Base-by-base conservation (phyloP, 805 yeast genomes). In the Pichia heedii region DNA sequence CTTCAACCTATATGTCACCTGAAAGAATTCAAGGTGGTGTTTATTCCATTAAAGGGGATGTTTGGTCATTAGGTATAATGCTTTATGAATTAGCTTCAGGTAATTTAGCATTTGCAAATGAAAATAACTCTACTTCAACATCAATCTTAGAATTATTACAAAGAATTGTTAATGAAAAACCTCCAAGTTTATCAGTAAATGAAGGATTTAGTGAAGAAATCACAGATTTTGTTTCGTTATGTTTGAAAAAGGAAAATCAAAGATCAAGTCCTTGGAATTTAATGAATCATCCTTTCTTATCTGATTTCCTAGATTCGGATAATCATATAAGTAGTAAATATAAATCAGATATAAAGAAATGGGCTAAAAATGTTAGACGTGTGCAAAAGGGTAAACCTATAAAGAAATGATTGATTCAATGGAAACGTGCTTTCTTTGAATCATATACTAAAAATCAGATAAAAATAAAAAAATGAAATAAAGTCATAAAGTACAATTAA, bases 1-100 rank as follows among this genome's bases (percentile, higher is more conserved):
- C 99, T 0, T 87, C 96, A 1, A 87, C 95, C 0, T 93, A 93
- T 60, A 93, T 93, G 94, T 84, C 96, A 1, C 99, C 99, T 0
- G 99, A 93, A 56, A 73, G 99, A 49, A 90, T 93, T 43, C 96
- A 88, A 63, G 99, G 99, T 18, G 86, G 85, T 36, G 81, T 81
- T 10, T 93, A 93, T 63, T 84, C 95, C 9, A 81, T 89, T n/a
- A 88, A 89, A 53, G 90, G 95, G 33, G 99, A 93, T 61, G 90
- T 93, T 12, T 93, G 99, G 99, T 87, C 97, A 0, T 66, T 89
- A 51, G 99, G 98, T 1, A 68, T 93, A 37, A 84, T 89, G 81
- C 69, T 93, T 34, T 77, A 86, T 40, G 97, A 93, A 61, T 68
- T 93, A 41, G 90, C 96, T 1, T 77, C 84, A 3, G 97, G 97